Conservation (phyloP, 2,329 filamentous ascomycete species). For the Pyrenophora teres region DNA sequence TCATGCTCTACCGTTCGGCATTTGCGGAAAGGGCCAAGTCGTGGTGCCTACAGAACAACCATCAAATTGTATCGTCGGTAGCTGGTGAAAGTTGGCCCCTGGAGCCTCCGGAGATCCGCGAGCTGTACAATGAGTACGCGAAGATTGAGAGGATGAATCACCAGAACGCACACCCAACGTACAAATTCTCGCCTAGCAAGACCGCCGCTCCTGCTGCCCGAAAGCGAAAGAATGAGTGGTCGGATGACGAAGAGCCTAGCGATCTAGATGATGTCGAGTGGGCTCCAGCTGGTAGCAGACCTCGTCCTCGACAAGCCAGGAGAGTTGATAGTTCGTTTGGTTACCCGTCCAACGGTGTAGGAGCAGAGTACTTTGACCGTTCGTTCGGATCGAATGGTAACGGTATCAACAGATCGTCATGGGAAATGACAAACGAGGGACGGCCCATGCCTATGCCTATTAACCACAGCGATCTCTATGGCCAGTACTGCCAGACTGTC, state of each 20-base stretch:
- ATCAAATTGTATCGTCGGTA: constrained; percentile 88
- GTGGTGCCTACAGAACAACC: constrained; percentile 83
- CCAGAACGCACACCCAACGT: constrained; percentile 80
- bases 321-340: constrained; percentile 33
- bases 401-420: constrained; percentile 54
- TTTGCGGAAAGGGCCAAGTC: constrained; percentile 86
- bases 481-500: constrained; percentile 59
- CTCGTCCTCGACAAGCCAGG: constrained; percentile 27
- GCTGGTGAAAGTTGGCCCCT: constrained; percentile 84
- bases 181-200: constrained; percentile 92
- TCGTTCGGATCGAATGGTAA: constrained; percentile 34
- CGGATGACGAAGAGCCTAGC: constrained; percentile 48
- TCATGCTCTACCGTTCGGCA: constrained; percentile 95
- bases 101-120: constrained; percentile 73
- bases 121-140: constrained; percentile 78
- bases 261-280: constrained; percentile 51
- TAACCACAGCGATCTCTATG: constrained; percentile 50
- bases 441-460: constrained; percentile 51
- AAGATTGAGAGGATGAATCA: constrained; percentile 84
- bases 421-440: constrained; percentile 59
- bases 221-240: constrained; percentile 55
- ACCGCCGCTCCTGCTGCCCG: constrained; percentile 48
- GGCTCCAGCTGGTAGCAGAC: constrained; percentile 36
- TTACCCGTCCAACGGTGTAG: constrained; percentile 32
- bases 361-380: constrained; percentile 33